Percentiles rank a stretch among this genome's conserved stretches.
Conservation (phyloP, 2,329 filamentous ascomycete species). For the Aureobasidium sp. region DNA sequence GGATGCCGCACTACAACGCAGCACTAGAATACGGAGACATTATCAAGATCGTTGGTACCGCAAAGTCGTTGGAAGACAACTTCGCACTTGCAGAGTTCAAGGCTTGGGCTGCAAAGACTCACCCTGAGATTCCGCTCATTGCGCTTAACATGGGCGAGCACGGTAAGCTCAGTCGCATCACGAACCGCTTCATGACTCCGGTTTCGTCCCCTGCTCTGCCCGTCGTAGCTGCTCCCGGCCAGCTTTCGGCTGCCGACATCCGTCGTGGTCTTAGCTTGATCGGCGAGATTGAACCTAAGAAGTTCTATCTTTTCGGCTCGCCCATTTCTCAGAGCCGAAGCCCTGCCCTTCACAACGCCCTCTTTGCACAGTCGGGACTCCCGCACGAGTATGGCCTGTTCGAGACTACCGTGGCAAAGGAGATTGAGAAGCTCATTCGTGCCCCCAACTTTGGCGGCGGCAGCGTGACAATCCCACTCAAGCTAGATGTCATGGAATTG, state of each 20-base stretch:
- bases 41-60: conserved; percentile 87
- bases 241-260: conserved; percentile 86
- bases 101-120: conserved; percentile 61
- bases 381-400: conserved; percentile 73
- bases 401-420: conserved; percentile 62
- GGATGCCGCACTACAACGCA: conserved; percentile 83
- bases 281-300: conserved; percentile 66
- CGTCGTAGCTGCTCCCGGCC: conserved; percentile 87
- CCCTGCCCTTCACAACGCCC: conserved; percentile 79
- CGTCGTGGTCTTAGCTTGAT: conserved; percentile 69
- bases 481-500: conserved; percentile 75
- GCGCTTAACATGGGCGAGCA: conserved; percentile 89
- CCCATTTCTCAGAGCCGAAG: conserved; percentile 79
- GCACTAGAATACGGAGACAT: conserved; percentile 86
- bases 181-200: conserved; percentile 90
- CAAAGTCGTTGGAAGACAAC: conserved; percentile 73
- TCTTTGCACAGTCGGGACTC: conserved; percentile 70
- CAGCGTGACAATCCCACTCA: conserved; percentile 92
- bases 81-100: conserved; percentile 79
- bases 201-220: conserved; percentile 87
- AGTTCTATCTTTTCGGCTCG: conserved; percentile 82
- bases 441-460: conserved; percentile 78
- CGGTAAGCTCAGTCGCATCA: conserved; percentile 81
- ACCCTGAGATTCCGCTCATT: conserved; percentile 72
- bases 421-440: conserved; percentile 60